phyloP scores from a whole-genome alignment of 139 green algal genomes.

The Choricystis sp. region DNA sequence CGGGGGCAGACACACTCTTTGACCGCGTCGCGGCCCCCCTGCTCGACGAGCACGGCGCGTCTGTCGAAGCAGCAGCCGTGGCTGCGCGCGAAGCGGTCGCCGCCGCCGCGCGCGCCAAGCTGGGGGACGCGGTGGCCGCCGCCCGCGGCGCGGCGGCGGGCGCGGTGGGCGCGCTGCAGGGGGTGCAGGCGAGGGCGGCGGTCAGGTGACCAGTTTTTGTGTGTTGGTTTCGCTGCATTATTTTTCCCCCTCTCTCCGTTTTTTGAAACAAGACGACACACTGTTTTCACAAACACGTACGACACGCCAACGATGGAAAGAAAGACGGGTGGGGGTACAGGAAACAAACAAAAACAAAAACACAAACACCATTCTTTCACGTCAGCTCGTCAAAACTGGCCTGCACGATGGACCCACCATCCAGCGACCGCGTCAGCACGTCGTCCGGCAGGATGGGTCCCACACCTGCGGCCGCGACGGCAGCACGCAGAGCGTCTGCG shows the following conservation, averaged over 20 bases:
- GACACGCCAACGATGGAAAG: slow-evolving; percentile 2
- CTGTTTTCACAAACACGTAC: slow-evolving; percentile 1
- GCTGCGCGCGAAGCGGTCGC: slow-evolving; percentile 4
- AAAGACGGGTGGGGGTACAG: too few species aligned
- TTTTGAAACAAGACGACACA: neutral
- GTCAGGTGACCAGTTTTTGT: too few species aligned
- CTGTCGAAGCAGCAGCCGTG: slow-evolving; percentile 7
- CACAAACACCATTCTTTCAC: too few species aligned
- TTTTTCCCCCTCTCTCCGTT: neutral
- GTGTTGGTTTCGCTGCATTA: too few species aligned
- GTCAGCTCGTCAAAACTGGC: slow-evolving; percentile 3
- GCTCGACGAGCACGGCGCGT: slow-evolving; percentile 1
- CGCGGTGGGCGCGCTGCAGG: neutral
- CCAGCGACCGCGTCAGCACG: neutral
- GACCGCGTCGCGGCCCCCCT: neutral
- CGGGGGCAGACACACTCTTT: neutral
- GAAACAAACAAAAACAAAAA: too few species aligned
- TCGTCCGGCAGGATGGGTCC: neutral
- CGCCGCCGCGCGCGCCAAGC: slow-evolving; percentile 4
- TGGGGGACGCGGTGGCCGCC: neutral
- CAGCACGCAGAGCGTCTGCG: slow-evolving; percentile 2
- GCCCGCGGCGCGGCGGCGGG: neutral
- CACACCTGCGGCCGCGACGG: neutral
- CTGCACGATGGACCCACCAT: slow-evolving; percentile 3
- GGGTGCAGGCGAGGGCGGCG: neutral